Evolutionary conservation across 2,329 filamentous ascomycete genomes (phyloP), one percentile per base, ranked within the genome.

Genomic region (Colletotrichum sp.): DNA sequence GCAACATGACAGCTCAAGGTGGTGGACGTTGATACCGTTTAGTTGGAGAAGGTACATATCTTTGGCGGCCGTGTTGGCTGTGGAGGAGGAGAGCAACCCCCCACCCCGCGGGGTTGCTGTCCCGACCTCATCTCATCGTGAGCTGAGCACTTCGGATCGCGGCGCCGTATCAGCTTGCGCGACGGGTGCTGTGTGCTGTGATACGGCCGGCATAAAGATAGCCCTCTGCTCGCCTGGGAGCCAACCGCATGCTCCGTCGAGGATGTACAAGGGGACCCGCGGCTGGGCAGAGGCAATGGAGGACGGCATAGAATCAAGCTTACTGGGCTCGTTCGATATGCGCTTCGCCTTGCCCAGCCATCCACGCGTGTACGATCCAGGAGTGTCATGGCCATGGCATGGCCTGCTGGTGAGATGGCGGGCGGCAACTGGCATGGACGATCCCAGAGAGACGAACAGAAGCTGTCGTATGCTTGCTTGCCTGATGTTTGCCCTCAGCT

Each of bases 61-160:
- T 28, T 28, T 57, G 39, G 39, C 39, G 39, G 39, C 39, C 39
- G 39, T 44, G 52, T 24, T 28, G 52, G 52, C 24, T 57, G 12
- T 24, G 18, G 24, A n/a, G n/a, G 44, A 34, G 28, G 64, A 68
- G 16, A 52, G 30, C 9, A n/a, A n/a, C 7, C 62, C 30, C 63
- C 69, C 69, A 30, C 69, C 49, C 67, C 68, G 34, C 67, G 44
- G 63, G 44, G 21, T 72, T 60, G 32, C n/a, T 59, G 34, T 60
- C 24, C 60, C 55, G 69, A 72, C 62, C 69, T 68, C 69, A 64
- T 68, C 70, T 64, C 73, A 59, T 49, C 16, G 26, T 68, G 73
- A 76, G 73, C 73, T 73, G 69, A 76, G 69, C 18, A 64, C 12
- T 39, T 73, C 70, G 70, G 64, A 73, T 69, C 70, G 70, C 26